Base-by-base conservation (phyloP, 352 stramenopile species). In the Pythium phragmiticola region DNA sequence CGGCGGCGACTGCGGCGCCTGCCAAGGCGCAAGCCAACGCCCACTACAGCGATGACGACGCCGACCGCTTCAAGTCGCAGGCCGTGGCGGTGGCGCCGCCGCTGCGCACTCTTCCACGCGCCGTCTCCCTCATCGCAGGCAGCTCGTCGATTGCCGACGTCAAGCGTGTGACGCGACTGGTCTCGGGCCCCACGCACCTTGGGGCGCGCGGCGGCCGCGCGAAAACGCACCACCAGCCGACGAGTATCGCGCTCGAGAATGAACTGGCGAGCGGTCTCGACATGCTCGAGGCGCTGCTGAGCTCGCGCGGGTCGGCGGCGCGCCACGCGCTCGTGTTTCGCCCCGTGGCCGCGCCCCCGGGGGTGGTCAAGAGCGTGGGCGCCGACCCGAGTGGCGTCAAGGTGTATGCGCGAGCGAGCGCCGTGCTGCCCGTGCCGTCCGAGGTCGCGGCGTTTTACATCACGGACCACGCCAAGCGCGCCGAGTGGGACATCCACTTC, bases 401-500 rank as follows among this genome's bases (percentile, higher is more conserved):
- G 19, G 53, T 75, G 42, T 90, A 85, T 37, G 82, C 76, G 19
- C 77, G 85, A 4, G 85, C 78, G 4, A 89, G 85, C 41, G 69
- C 80, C n/a, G 75, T 90, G 33, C 53, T 94, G 0, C 80, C 80
- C 0, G 81, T 92, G 4, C 74, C 80, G 8, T 86, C 82, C 0
- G 82, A 89, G 60, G 77, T 91, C n/a, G 80, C 71, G 2, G 74
- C 79, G 16, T 78, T 77, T 45, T 73, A 90, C 46, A 70, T 94
- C 28, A 66, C 76, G 3, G 85, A 94, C 53, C 79, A 92, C 55
- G 68, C 68, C 6, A 84, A 84, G 63, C 82, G 85, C 14, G 70
- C 76, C n/a, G 82, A 92, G 16, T 94, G 85, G 85, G 85, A 94
- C 53, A 49, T 87, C 8, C 81, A 92, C 42, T 94, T 94, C 51